Conservation (phyloP, 257 asterid species). For the Thymus mandschuricus region DNA sequence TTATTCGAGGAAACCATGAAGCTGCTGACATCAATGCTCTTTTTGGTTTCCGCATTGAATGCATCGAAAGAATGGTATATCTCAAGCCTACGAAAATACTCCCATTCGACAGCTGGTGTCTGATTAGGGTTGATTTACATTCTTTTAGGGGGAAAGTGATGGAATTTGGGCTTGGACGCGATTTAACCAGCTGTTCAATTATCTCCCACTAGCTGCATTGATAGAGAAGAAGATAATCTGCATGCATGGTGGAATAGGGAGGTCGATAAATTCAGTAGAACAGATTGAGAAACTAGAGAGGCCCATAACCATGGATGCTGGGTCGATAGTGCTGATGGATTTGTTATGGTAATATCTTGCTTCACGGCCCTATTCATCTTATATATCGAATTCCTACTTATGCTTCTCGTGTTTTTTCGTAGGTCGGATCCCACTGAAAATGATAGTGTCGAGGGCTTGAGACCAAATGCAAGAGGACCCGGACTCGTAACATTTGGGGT, state of each 20-base stretch:
- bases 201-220: constrained; percentile 97
- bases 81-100: constrained; percentile 12
- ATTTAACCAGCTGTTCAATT: constrained; percentile 92
- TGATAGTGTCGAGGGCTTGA: constrained; percentile 92
- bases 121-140: constrained; percentile 35
- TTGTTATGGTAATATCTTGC: constrained; percentile 71
- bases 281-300: constrained; percentile 98
- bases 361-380: constrained; percentile 26
- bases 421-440: constrained; percentile 99
- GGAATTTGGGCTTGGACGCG: constrained; percentile 99
- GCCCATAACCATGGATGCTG: constrained; percentile 99
- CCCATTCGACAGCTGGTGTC: constrained; percentile 22
- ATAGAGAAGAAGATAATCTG: constrained; percentile 97
- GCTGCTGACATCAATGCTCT: constrained; percentile 99
- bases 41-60: constrained; percentile 98
- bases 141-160: constrained; percentile 89
- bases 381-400: constrained; percentile 17
- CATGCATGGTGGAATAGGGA: constrained; percentile 99
- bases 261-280: constrained; percentile 89
- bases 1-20: constrained; percentile 99
- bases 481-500: constrained; percentile 99
- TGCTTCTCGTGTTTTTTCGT: constrained; percentile 29
- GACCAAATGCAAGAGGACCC: constrained; percentile 99
- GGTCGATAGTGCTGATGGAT: constrained; percentile 95
- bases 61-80: constrained; percentile 98